Evolutionary conservation across 345 rosid genomes (phyloP).

Genomic region (Pistacia integerrima): DNA sequence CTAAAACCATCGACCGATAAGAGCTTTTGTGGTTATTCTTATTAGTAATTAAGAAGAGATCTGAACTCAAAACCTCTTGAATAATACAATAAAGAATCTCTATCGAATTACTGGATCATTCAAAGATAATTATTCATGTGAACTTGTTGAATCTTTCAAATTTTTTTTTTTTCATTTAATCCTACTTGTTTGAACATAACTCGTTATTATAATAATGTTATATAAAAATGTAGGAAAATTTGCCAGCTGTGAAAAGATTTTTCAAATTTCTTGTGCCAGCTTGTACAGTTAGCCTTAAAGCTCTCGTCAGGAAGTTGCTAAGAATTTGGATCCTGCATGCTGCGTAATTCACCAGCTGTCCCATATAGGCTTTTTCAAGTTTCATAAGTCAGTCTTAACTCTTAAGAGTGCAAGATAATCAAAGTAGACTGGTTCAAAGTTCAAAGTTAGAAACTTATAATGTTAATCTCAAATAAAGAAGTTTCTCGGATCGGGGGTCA

Average conservation of each 20-base stretch:
- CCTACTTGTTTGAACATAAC: neutral
- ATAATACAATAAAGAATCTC: too few relatives aligned
- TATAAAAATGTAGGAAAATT: neutral
- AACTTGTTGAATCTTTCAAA: neutral
- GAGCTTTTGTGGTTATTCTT: too few relatives aligned
- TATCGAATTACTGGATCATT: too few relatives aligned
- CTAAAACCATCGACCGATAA: too few relatives aligned
- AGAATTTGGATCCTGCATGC: neutral
- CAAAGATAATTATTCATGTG: neutral
- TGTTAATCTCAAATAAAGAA: neutral
- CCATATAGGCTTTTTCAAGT: neutral
- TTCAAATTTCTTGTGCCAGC: neutral
- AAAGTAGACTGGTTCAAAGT: neutral
- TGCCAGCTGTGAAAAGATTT: neutral
- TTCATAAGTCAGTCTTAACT: neutral
- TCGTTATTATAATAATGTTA: neutral
- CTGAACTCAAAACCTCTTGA: too few relatives aligned
- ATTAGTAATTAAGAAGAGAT: too few relatives aligned
- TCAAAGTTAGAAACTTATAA: neutral
- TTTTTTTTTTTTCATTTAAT: too few relatives aligned
- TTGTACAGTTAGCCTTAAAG: neutral
- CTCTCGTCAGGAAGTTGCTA: conserved; percentile 5
- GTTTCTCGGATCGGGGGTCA: conserved; percentile 7
- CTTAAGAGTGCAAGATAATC: neutral
- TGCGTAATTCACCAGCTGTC: neutral